phyloP scores from a whole-genome alignment of 768 basidiomycete species.

The Rhizopogon sp. region DNA sequence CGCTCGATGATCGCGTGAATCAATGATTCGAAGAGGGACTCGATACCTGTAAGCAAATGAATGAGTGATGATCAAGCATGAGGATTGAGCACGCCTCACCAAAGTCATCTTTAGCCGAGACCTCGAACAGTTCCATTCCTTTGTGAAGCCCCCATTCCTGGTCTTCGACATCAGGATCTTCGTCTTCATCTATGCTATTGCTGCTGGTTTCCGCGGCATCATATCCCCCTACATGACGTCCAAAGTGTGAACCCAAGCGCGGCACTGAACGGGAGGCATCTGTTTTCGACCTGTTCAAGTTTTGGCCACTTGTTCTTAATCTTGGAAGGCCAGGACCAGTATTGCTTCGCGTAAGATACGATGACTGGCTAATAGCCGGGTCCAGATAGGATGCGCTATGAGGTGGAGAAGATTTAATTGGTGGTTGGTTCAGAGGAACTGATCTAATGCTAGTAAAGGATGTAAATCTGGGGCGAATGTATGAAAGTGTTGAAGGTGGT shows the following conservation, averaged over 20 bases:
- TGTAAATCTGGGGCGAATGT: conserved; percentile 31
- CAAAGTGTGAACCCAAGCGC: conserved; percentile 54
- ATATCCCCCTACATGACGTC: conserved; percentile 46
- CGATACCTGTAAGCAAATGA: conserved; percentile 53
- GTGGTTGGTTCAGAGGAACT: conserved; percentile 44
- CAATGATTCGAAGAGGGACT: conserved; percentile 73
- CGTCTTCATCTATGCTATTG: conserved; percentile 63
- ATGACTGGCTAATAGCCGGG: conserved; percentile 42
- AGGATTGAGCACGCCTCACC: conserved; percentile 43
- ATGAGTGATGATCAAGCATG: conserved; percentile 5
- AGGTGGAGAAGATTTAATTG: conserved; percentile 43
- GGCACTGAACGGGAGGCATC: conserved; percentile 47
- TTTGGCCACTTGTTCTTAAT: conserved; percentile 42
- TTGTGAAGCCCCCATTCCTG: conserved; percentile 75
- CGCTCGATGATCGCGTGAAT: conserved; percentile 74
- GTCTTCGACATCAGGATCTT: conserved; percentile 38
- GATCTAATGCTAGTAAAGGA: conserved; percentile 53
- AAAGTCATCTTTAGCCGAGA: conserved; percentile 83
- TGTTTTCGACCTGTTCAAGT: conserved; percentile 23
- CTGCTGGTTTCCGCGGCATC: conserved; percentile 57
- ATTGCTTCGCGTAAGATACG: conserved; percentile 42
- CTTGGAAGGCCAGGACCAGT: conserved; percentile 43
- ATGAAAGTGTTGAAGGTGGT: conserved; percentile 35
- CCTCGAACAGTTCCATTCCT: conserved; percentile 86
- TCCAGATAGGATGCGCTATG: conserved; percentile 62